Percentiles rank a stretch among this genome's conserved stretches.
These are phyloP conservation scores for Saprolegnia diclina DNA, from an alignment of 352 stramenopile species.

Conservation along the genomic window DNA sequence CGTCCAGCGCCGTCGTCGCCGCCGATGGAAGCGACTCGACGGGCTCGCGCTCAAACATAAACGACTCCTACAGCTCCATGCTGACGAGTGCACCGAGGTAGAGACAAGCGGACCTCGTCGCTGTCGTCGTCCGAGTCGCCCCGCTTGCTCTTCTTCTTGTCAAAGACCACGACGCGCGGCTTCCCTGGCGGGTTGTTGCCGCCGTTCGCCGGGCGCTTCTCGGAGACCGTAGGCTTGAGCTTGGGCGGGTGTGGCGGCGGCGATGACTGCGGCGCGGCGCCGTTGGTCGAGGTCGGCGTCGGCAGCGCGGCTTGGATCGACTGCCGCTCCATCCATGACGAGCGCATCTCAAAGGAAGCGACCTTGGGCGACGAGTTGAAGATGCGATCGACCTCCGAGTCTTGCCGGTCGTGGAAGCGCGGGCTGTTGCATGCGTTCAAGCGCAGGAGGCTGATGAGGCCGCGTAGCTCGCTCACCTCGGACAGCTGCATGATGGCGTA, in stretches of 20 bases:
- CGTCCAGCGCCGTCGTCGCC: conserved; percentile 68
- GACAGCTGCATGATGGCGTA: conserved; percentile 75
- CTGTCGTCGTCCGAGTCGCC: neutral
- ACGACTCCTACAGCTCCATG: conserved; percentile 36
- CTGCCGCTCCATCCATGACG: conserved; percentile 73
- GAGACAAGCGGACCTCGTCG: neutral
- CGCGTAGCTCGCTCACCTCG: conserved; percentile 81
- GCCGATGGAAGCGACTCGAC: conserved; percentile 57
- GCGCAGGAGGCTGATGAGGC: conserved; percentile 77
- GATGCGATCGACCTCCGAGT: conserved; percentile 86
- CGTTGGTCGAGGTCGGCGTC: neutral
- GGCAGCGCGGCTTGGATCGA: conserved; percentile 15
- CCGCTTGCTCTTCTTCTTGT: conserved; percentile 14
- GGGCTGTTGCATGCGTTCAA: conserved; percentile 76
- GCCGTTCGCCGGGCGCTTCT: neutral
- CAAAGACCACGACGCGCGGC: conserved; percentile 19
- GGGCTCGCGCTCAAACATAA: conserved; percentile 64
- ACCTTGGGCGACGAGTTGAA: conserved; percentile 88
- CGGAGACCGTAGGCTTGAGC: neutral
- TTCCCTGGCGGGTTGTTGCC: conserved; percentile 2
- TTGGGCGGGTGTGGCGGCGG: neutral
- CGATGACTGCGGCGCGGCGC: neutral
- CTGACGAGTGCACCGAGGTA: neutral
- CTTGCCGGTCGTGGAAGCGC: conserved; percentile 83
- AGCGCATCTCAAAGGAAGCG: conserved; percentile 68